phyloP scores from a whole-genome alignment of 2,329 filamentous ascomycete species.

The Colletotrichum echinochloae region DNA sequence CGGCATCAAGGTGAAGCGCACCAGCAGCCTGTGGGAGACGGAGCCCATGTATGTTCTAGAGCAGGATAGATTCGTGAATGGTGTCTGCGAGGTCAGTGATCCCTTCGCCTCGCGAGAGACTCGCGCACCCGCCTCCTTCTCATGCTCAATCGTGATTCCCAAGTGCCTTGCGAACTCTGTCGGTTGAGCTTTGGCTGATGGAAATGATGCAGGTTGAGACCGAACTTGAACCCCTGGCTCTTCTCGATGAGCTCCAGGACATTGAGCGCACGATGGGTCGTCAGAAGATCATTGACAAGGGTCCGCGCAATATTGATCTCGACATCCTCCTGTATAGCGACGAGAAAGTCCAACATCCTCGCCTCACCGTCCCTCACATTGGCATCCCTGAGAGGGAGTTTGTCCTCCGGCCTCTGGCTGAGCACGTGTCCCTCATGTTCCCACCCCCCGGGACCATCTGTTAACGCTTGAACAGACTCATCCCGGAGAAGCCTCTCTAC shows the following conservation, averaged over 20 bases:
- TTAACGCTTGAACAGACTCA: constrained; percentile 57
- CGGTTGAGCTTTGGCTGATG: constrained; percentile 25
- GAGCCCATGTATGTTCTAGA: constrained; percentile 96
- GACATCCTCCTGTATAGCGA: constrained; percentile 89
- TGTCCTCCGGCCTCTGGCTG: constrained; percentile 86
- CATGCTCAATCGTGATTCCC: not conserved
- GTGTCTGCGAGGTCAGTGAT: constrained; percentile 83
- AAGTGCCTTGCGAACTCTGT: not conserved
- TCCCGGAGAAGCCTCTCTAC: constrained; percentile 66
- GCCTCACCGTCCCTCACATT: constrained; percentile 86
- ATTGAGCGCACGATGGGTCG: constrained; percentile 87
- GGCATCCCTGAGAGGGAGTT: constrained; percentile 93
- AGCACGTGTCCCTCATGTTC: constrained; percentile 62
- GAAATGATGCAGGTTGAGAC: constrained; percentile 77
- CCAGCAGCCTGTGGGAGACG: constrained; percentile 93
- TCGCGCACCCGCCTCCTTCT: not conserved
- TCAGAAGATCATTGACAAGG: constrained; percentile 89
- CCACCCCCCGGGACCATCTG: not conserved
- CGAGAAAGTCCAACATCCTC: constrained; percentile 72
- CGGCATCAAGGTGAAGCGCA: constrained; percentile 80
- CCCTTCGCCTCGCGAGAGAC: not conserved
- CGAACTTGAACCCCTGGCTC: constrained; percentile 75
- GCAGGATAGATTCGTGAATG: constrained; percentile 90
- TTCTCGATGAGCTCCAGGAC: constrained; percentile 84
- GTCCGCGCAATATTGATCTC: constrained; percentile 92